Base-by-base conservation (phyloP, 225 moss, liverwort and hornwort genomes). In the Thuidium tamariscinum region DNA sequence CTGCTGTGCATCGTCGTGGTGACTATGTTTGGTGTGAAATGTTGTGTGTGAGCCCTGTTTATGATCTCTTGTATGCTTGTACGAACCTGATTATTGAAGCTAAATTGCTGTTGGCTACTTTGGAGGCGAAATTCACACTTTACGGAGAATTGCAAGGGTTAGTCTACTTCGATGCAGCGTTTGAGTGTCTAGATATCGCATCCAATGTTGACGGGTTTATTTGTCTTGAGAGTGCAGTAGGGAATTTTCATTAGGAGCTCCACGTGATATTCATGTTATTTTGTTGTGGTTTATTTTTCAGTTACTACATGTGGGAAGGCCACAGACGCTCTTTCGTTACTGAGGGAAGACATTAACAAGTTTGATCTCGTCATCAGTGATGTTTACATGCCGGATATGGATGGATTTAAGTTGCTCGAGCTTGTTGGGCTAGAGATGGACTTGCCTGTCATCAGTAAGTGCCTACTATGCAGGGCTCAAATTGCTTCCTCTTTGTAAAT, bases 321-420 rank as follows among this genome's bases (percentile, higher is more conserved):
- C 37, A 88, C 95, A 74, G 92, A 90, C 67, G 97, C 97, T 32
- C 79, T 95, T 74, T 88, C 92, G 77, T 83, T 95, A 51, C 89
- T 97, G 69, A 89, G 93, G 67, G 95, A 91, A 87, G 94, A 95
- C 82, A 93, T 93, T 41, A 91, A 86, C 89, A 93, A 91, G 84
- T 97, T 91, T 48, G 97, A 97, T 91, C 94, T 97, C 84, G 95
- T 97, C 79, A 95, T 97, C 86, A 95, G 95, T 69, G 97, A 97
- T 79, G 97, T 97, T 41, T 91, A 95, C 86, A 97, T 97, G 97
- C 97, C 97, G 44, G 97, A 95, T 74, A 95, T 97, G 95, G 97
- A 97, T 88, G 97, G 97, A 55, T 97, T 97, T 71, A 95, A 95
- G 91, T 89, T 97, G 54, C 95, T 97, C 4, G 95, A 97, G 91